Percentiles rank a stretch among this genome's conserved stretches.
Conservation (phyloP, 1,284 basidiomycete genomes). For the Hemileia vastatrix region DNA sequence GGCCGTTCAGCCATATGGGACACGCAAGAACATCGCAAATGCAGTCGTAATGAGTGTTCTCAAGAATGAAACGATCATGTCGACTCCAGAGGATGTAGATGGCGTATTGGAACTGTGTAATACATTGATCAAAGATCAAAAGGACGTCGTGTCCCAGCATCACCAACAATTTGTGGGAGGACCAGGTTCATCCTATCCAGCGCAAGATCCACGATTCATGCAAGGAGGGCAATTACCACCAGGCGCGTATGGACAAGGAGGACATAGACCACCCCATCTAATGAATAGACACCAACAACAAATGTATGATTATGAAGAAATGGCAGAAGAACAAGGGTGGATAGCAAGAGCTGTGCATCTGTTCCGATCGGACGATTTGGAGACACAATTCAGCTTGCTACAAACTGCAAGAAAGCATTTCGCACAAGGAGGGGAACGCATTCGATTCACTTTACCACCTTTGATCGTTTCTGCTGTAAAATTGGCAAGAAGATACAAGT, state of each 20-base stretch:
- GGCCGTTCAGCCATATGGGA: slow-evolving; percentile 70
- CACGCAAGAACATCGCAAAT: slow-evolving; percentile 76
- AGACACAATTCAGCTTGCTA: slow-evolving; percentile 76
- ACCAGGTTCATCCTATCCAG: too few species aligned
- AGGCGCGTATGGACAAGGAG: slow-evolving; percentile 25
- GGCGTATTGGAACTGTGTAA: slow-evolving; percentile 81
- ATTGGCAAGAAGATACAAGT: slow-evolving; percentile 78
- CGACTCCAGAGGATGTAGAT: slow-evolving; percentile 77
- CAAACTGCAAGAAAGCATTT: slow-evolving; percentile 79
- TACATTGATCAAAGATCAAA: slow-evolving; percentile 78
- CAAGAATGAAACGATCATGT: slow-evolving; percentile 85
- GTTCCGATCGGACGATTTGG: slow-evolving; percentile 70
- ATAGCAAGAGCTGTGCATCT: slow-evolving; percentile 88
- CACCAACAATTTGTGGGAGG: too few species aligned
- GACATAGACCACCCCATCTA: background rate
- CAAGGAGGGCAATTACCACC: too few species aligned
- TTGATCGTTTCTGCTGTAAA: slow-evolving; percentile 82
- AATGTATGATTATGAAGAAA: slow-evolving; percentile 66
- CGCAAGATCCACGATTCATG: too few species aligned
- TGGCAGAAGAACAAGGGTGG: slow-evolving; percentile 95
- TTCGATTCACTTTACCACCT: slow-evolving; percentile 87
- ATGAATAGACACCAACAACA: slow-evolving; percentile 46
- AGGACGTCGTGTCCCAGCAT: slow-evolving; percentile 54
- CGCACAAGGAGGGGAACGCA: slow-evolving; percentile 78
- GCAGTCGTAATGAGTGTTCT: slow-evolving; percentile 80